Base-by-base conservation (phyloP, 1,284 basidiomycete genomes). In the Filobasidium uniguttulatum region DNA sequence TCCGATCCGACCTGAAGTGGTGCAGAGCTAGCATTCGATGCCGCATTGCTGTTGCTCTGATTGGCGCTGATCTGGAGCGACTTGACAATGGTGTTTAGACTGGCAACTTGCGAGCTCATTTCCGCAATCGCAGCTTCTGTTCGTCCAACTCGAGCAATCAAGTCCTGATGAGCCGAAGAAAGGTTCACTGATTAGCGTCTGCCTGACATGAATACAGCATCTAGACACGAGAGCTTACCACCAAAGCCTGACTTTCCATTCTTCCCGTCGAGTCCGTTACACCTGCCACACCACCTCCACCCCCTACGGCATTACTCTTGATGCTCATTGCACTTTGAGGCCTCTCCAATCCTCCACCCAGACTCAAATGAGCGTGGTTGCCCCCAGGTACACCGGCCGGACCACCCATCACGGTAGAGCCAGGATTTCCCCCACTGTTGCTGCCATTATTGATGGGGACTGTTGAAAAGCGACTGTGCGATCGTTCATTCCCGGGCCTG, bases 61-160 rank as follows among this genome's bases (percentile, higher is more conserved):
- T 17, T 44, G 9, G 50, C 45, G 17, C 38, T 47, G 10, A 53
- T 53, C 28, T 53, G 51, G 14, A 53, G 31, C 8, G 46, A 38
- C 23, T 53, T 53, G 46, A 53, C 51, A 23, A 53, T 47, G 2
- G 51, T 53, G 23, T 53, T 53, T 7, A 53, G 30, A 10, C 46
- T 40, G 19, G 51, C 51, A 12, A 53, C 46, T 48, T 53, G 51
- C 33, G 44, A 43, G 26, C 43, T 45, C 20, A 53, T 33, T 14
- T 53, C 51, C 6, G 51, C 51, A 9, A 53, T 43, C 6, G 51
- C 51, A 29, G 51, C 44, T 46, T 53, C 51, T 2, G 51, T 53
- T 20, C 51, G 30, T 1, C 41, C 47, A 14, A 53, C 51, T 34
- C 51, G 40, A 8, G 51, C 47, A 15, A 53, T 49, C 17, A 53